A percentile compares a stretch with the other conserved stretches of the same genome.
Conservation (phyloP, 2,329 filamentous ascomycete genomes). For the Pezizomycotina sp. region DNA sequence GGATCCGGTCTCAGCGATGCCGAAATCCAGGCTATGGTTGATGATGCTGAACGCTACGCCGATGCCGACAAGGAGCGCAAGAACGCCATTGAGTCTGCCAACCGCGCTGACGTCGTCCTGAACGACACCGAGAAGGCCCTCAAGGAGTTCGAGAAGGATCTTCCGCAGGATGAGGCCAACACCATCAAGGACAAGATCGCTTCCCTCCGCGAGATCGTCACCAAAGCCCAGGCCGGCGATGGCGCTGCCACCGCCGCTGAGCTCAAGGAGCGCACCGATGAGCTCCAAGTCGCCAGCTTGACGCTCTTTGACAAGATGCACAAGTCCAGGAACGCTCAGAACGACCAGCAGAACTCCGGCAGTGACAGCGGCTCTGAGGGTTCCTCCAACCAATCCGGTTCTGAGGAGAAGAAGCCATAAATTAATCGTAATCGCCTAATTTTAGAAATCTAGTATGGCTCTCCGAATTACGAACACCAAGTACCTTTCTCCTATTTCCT, state of each 20-base stretch:
- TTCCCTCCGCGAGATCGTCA: conserved; percentile 69
- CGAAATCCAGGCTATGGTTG: conserved; percentile 95
- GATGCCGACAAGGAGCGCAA: conserved; percentile 95
- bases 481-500: conserved; percentile 12
- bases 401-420: conserved; percentile 48
- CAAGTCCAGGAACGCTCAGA: conserved; percentile 59
- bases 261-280: conserved; percentile 97
- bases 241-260: conserved; percentile 69
- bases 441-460: conserved; percentile 4
- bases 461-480: conserved; percentile 9
- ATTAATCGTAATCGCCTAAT: conserved; percentile 17
- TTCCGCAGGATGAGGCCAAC: conserved; percentile 92
- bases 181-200: conserved; percentile 87
- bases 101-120: conserved; percentile 87
- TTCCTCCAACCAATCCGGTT: conserved; percentile 34
- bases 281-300: conserved; percentile 87
- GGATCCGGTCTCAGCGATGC: conserved; percentile 88
- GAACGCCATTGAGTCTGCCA: conserved; percentile 84
- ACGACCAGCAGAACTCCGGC: conserved; percentile 37
- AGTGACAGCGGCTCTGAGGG: conserved; percentile 42
- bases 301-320: conserved; percentile 99
- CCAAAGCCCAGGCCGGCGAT: conserved; percentile 90
- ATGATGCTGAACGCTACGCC: conserved; percentile 92
- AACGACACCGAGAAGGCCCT: conserved; percentile 98
- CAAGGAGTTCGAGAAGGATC: conserved; percentile 87